Evolutionary conservation across 164 flowering plant species (phyloP).

Genomic region (Brasenia schreberi): DNA sequence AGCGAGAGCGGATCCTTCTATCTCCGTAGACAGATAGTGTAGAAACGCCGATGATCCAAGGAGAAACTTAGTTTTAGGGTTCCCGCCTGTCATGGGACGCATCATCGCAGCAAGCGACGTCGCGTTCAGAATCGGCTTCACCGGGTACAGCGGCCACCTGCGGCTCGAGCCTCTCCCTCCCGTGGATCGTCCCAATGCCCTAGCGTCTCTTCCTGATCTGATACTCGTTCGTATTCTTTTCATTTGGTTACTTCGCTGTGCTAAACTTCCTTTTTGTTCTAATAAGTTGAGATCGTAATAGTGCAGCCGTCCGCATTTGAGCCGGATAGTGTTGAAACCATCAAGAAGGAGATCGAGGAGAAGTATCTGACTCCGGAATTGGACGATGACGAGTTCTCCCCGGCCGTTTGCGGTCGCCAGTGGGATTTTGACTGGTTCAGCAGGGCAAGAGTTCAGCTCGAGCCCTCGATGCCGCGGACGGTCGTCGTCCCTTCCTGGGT

Average conservation of each 20-base stretch:
- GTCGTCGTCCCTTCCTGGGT: constrained; percentile 74
- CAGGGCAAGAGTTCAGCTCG: constrained; percentile 48
- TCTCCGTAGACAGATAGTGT: too few species aligned
- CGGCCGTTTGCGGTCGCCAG: constrained; percentile 65
- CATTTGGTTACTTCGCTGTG: too few species aligned
- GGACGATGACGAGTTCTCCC: constrained; percentile 62
- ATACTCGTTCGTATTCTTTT: constrained; percentile 37
- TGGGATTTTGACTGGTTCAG: constrained; percentile 99
- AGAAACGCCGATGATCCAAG: too few species aligned
- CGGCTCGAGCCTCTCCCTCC: constrained; percentile 73
- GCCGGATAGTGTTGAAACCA: constrained; percentile 56
- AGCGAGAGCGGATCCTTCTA: too few species aligned
- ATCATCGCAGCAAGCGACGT: constrained; percentile 44
- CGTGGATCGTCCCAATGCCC: constrained; percentile 38
- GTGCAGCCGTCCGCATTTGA: constrained; percentile 80
- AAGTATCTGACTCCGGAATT: constrained; percentile 58
- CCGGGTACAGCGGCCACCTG: constrained; percentile 94
- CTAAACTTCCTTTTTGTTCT: too few species aligned
- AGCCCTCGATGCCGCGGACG: constrained; percentile 59
- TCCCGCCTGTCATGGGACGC: constrained; percentile 42
- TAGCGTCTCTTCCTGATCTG: constrained; percentile 63
- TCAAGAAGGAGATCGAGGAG: constrained; percentile 57
- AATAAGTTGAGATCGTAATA: too few species aligned
- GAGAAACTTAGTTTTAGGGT: too few species aligned
- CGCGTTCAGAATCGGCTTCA: constrained; percentile 67